Evolutionary conservation across 225 moss, liverwort and hornwort species (phyloP).

Genomic region (Physcomitrellopsis africana): DNA sequence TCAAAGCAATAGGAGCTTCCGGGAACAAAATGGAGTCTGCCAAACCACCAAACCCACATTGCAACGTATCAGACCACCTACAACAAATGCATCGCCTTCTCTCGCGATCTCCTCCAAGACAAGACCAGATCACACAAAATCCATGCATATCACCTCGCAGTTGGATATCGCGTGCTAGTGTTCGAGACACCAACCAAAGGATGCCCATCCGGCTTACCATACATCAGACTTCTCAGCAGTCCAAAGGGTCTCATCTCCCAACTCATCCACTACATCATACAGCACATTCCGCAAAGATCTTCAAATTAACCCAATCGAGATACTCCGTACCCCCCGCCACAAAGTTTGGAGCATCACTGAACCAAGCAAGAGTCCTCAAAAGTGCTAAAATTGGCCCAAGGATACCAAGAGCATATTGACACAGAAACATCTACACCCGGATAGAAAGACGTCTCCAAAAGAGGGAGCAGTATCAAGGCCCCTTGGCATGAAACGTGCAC

Average conservation of each 20-base stretch:
- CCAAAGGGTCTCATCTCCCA: background rate
- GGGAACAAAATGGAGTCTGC: slow-evolving; percentile 84
- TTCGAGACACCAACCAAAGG: background rate
- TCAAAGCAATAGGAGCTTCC: slow-evolving; percentile 77
- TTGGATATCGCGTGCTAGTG: background rate
- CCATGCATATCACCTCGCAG: background rate
- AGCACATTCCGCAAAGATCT: too few species aligned
- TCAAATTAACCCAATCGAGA: background rate
- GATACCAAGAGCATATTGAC: background rate
- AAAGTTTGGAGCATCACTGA: background rate
- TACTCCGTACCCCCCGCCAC: background rate
- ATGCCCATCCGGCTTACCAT: background rate
- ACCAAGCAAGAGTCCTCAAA: background rate
- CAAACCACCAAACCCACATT: slow-evolving; percentile 11
- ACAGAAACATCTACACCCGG: background rate
- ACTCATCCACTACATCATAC: background rate
- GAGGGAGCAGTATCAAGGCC: too few species aligned
- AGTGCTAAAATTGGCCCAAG: background rate
- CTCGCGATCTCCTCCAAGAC: background rate
- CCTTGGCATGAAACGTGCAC: too few species aligned
- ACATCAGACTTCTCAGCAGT: background rate
- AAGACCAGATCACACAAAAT: background rate
- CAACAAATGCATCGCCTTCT: background rate
- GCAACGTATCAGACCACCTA: background rate
- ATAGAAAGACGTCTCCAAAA: too few species aligned